Evolutionary conservation across 495 filamentous ascomycete species (phyloP), one percentile per base, ranked within the genome.

Genomic region (Xylaria curta): DNA sequence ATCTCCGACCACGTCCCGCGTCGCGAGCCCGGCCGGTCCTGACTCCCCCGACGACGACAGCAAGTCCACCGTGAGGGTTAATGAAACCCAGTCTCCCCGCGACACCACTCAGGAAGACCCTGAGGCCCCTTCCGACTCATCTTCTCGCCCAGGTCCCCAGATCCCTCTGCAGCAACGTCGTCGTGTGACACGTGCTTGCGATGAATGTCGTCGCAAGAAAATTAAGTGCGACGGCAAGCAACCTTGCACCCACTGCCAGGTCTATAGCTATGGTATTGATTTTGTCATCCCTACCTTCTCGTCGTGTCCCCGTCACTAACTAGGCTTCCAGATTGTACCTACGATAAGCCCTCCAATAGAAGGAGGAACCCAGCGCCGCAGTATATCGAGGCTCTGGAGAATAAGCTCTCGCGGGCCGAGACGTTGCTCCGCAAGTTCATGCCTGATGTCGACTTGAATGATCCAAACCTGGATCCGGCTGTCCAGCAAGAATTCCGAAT

Each of bases 151-250:
- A 31, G 74, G 75, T 1, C 75, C 81, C 10, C 80, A 72, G 36
- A 77, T 82, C 75, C 93, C 92, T 46, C 82, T 95, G 73, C 95
- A 97, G 82, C 97, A 98, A 82, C 87, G 95, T 59, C 88, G 95
- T 28, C 86, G 95, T 77, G 95, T 98, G 38, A 97, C 94, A 51
- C 87, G 95, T 68, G 95, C 95, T 21, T 98, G 95, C 84, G 96
- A 98, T 78, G 97, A 99, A 79, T 99, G 95, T 78, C 88, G 96
- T 60, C 87, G 96, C 75, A 99, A 99, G 82, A 99, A 99, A 82
- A 98, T 98, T 80, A 99, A 98, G 81, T 98, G 95, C 77, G 95
- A 98, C 78, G 96, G 96, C 69, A 97, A 97, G 82, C 94, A 97
- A 81, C 97, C 96, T 10, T 99, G 96, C 81, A 97, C 96, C 2